Percentiles rank a stretch among this genome's conserved stretches.
phyloP scores from a whole-genome alignment of 2,329 filamentous ascomycete genomes.

The Cladophialophora chaetospira region DNA sequence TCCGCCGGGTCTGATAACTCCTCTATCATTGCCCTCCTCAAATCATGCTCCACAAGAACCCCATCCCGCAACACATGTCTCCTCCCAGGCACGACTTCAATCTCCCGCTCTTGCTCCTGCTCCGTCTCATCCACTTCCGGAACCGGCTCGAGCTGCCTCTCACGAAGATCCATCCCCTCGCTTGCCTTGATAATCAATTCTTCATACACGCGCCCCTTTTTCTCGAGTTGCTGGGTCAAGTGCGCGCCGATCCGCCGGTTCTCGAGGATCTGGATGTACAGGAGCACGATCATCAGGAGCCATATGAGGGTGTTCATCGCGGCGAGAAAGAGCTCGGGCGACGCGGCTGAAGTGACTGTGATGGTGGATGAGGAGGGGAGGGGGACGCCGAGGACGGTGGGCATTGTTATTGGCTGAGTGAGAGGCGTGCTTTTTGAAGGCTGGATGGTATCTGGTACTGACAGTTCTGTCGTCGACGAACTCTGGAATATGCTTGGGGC shows the following conservation, averaged over 20 bases:
- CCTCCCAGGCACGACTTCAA: background rate
- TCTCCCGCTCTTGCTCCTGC: background rate
- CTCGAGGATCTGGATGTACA: conserved; percentile 14
- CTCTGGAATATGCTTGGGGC: too few relatives aligned
- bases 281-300: conserved; percentile 11
- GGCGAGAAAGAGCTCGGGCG: conserved; percentile 15
- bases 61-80: too few relatives aligned
- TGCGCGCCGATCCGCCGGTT: conserved; percentile 10
- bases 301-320: conserved; percentile 17
- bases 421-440: background rate
- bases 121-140: background rate
- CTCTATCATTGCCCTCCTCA: background rate
- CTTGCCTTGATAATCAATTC: background rate
- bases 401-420: background rate
- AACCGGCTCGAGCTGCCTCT: background rate
- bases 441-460: too few relatives aligned
- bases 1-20: background rate
- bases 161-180: background rate
- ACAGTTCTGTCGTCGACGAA: background rate
- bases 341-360: background rate
- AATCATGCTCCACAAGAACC: background rate
- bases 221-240: background rate
- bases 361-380: background rate
- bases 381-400: background rate
- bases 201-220: background rate